Base-by-base conservation (phyloP, 768 basidiomycete genomes). In the Mrakia gelida region DNA sequence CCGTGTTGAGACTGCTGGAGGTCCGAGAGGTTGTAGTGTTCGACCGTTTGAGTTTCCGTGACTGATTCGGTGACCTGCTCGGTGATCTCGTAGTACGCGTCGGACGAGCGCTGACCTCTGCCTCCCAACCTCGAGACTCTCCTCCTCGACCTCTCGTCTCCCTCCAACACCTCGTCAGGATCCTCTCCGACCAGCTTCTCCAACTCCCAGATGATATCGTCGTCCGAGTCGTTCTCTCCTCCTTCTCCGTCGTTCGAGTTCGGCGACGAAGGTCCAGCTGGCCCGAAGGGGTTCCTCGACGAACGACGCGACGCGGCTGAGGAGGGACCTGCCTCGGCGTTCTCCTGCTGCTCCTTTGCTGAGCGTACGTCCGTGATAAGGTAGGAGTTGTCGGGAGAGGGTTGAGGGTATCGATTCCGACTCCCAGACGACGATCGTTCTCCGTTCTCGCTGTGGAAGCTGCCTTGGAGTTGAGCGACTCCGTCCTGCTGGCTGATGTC, bases 181-280 rank as follows among this genome's bases (percentile, higher is more conserved):
- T 80, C 80, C 38, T 81, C 80, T 21, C 81, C 82, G 13, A 83
- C 80, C n/a, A 84, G 75, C 16, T 81, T 70, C 26, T 81, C 80
- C 28, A 84, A 77, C 72, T 82, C 81, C 23, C 56, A 34, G 18
- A 81, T 75, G 28, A 82, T 81, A 21, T 82, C 80, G 71, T 77
- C 56, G 32, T 80, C 81, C 74, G 79, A 63, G 5, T 71, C 61
- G 71, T 28, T 30, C 65, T 41, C 54, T 32, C 10, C 72, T 18
- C 41, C 56, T 13, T 23, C 56, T 15, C 26, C 52, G 1, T 30
- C 49, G 28, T 56, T n/a, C 52, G 67, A 70, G 13, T 34, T 41
- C 41, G 67, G 23, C 10, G 65, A 38, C 32, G 30, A 30, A 10
- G 65, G 49, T 52, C 38, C 32, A 28, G 34, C 5, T 9, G 34